Base-by-base conservation (phyloP, 2,329 filamentous ascomycete genomes). In the Xylaria arbuscula region DNA sequence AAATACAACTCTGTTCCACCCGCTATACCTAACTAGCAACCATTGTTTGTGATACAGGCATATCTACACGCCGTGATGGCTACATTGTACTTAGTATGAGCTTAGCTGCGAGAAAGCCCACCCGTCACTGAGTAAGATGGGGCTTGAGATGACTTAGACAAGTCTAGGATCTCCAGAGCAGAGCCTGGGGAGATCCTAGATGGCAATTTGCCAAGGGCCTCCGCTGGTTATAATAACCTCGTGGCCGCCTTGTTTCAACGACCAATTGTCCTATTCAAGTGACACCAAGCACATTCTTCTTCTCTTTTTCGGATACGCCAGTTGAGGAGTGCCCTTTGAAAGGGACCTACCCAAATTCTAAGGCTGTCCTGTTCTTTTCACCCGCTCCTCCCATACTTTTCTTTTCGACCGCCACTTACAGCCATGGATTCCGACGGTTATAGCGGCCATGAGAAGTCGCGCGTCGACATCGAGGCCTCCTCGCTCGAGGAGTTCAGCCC, bases 401-500 rank as follows among this genome's bases (percentile, higher is more conserved):
- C 19, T 19, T 54, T 57, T 48, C 38, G 10, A 48, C 19, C 15
- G 17, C 54, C 8, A 13, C 53, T 40, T 7, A 6, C 28, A 62
- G 32, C 56, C 13, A 71, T 71, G 70, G 70, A 71, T 42, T 68
- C 62, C 51, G 70, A 71, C 17, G 56, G 57, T 36, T 67, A 62
- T 15, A 70, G 58, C 55, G 59, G 64, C 62, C 61, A 71, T 62
- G 70, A 71, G 64, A 71, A 71, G 70, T 54, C 64, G 45, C 67
- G 55, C 34, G 19, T 66, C 67, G 67, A 71, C 64, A 54, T 71
- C 64, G 67, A 71, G 70, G 54, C 64, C 24, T 50, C 58, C 62
- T 71, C 70, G 19, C 51, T 72, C 36, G 74, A 81, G 72, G 84
- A 82, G 63, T 89, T 90, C 78, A 84, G 87, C 0, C 83, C 84